Evolutionary conservation across 768 basidiomycete genomes (phyloP), one percentile per base, ranked within the genome.

Genomic region (Guyanaporus albipodus): DNA sequence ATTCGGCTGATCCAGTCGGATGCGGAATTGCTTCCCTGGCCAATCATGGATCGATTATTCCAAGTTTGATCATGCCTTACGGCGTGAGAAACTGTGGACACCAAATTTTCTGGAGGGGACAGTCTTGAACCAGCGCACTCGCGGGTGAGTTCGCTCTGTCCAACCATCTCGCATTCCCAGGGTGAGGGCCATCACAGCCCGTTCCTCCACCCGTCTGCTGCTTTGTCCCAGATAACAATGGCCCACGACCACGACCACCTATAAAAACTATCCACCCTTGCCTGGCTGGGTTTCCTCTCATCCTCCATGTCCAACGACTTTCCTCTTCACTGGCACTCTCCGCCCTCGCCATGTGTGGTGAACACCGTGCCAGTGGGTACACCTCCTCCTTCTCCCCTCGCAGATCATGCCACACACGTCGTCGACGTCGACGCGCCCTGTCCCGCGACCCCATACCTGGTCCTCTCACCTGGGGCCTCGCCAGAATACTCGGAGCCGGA

Each of bases 21-120:
- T 90, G 87, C 87, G 79, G 82, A 89, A 90, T 90, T 83, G 73
- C 87, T 90, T 89, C 82, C 86, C 87, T 89, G 82, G 83, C 78
- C 82, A 72, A 78, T 80, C 83, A 80, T 78, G 84, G 78, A 70
- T 82, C 69, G 60, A 85, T 89, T 89, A 89, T 85, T 85, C 87
- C 83, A 82, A 80, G 77, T 71, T 67, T 74, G 57, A 50, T 74
- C 83, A 78, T 66, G 27, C 69, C 78, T 82, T 89, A 69, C 81
- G 75, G 65, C 50, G 68, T 73, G 79, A 76, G 71, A 73, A 68
- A 76, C 76, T 52, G 77, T 79, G 82, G 79, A 75, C 69, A 85
- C 87, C 86, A 88, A 90, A 84, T 88, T 89, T 87, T 90, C 87
- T 80, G 85, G 86, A 88, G 87, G 85, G 84, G 84, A 82, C 81